phyloP scores from a whole-genome alignment of 73 alveolate species.

The Paramecium sexaurelia region DNA sequence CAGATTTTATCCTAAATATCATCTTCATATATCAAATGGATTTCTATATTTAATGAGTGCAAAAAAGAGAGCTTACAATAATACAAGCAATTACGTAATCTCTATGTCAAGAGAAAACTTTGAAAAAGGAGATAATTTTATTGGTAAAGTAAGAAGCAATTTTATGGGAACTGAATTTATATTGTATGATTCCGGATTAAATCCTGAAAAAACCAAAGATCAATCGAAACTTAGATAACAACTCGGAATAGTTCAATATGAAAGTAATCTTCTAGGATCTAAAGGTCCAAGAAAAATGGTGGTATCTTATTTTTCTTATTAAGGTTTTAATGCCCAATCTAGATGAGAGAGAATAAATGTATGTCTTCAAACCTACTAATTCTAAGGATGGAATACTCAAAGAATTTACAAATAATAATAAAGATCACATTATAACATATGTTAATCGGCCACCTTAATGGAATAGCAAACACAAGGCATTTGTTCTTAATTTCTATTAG shows the following conservation, averaged over 20 bases:
- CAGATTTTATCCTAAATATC: conserved; percentile 85
- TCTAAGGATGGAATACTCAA: conserved; percentile 75
- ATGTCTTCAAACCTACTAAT: conserved; percentile 71
- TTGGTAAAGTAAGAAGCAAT: conserved; percentile 89
- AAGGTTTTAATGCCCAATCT: conserved; percentile 78
- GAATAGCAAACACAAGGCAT: conserved; percentile 91
- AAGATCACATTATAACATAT: conserved; percentile 71
- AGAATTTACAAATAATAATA: conserved; percentile 70
- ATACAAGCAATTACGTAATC: conserved; percentile 85
- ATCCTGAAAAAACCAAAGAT: conserved; percentile 82
- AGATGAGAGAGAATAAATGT: conserved; percentile 60
- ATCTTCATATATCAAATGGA: conserved; percentile 83
- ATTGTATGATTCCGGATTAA: conserved; percentile 82
- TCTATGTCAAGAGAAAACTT: conserved; percentile 78
- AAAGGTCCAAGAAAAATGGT: conserved; percentile 95
- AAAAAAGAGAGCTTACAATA: conserved; percentile 81
- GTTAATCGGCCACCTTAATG: conserved; percentile 90
- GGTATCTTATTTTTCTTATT: conserved; percentile 4
- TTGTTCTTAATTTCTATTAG: conserved; percentile 87
- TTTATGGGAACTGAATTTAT: conserved; percentile 92
- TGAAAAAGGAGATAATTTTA: conserved; percentile 70
- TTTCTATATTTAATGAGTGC: conserved; percentile 84
- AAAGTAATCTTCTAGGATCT: conserved; percentile 84
- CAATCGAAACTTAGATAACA: conserved; percentile 73
- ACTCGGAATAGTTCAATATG: conserved; percentile 84